Percentiles rank a stretch among this genome's conserved stretches.
phyloP scores from a whole-genome alignment of 164 flowering plant species.

The Echeveria elegans region DNA sequence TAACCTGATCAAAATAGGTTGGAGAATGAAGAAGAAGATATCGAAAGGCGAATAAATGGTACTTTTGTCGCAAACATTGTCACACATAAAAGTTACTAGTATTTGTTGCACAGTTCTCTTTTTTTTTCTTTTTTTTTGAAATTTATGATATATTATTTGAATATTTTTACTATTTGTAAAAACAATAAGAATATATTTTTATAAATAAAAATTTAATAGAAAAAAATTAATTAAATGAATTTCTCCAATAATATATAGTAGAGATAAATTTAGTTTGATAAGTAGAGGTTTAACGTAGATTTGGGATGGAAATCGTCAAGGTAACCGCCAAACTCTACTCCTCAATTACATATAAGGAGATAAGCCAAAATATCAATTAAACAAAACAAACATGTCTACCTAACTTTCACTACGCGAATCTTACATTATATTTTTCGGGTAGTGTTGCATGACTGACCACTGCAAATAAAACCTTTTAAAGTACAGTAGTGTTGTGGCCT shows the following conservation, averaged over 20 bases:
- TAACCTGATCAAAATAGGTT: conserved; percentile 41
- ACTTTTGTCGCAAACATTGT: neutral
- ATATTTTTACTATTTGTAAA: no score
- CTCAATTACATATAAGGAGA: neutral
- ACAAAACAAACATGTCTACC: neutral
- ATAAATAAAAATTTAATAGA: no score
- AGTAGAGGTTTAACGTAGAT: no score
- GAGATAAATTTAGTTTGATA: no score
- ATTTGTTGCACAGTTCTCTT: no score
- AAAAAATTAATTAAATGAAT: no score
- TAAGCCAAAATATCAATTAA: neutral
- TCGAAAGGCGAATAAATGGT: neutral
- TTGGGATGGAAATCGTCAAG: no score
- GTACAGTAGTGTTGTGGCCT: conserved; percentile 90
- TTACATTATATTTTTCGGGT: conserved; percentile 91
- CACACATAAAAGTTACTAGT: neutral
- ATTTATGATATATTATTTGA: no score
- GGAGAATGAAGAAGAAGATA: neutral
- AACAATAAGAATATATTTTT: no score
- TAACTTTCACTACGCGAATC: conserved; percentile 12
- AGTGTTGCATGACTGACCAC: conserved; percentile 98
- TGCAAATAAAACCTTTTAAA: conserved; percentile 92
- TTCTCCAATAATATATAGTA: no score
- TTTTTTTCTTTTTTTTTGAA: no score
- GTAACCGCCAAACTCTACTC: no score